A percentile compares a stretch with the other conserved stretches of the same genome.
phyloP scores from a whole-genome alignment of 2,329 filamentous ascomycete genomes.

The Beauveria bassiana region DNA sequence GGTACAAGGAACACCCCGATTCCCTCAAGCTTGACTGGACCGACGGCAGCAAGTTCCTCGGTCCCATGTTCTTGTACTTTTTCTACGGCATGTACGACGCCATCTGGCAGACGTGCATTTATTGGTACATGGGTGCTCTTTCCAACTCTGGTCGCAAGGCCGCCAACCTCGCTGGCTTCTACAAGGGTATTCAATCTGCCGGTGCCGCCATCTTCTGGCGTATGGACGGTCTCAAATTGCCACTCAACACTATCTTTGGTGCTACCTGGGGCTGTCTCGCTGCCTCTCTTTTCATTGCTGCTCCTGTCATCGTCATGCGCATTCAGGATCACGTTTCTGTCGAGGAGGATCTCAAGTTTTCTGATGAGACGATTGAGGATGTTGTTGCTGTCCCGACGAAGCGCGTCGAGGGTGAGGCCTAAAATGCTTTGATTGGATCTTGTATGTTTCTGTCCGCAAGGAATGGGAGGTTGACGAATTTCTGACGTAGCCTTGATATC shows the following conservation, averaged over 20 bases:
- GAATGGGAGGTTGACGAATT: background rate
- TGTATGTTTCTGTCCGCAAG: background rate
- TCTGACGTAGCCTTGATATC: constrained; percentile 3
- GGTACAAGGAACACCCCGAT: constrained; percentile 32
- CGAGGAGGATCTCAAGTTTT: constrained; percentile 77
- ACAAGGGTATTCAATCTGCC: constrained; percentile 80
- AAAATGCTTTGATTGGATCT: background rate
- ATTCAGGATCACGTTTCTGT: constrained; percentile 75
- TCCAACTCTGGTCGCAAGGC: constrained; percentile 89
- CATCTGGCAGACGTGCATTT: constrained; percentile 52
- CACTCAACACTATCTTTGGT: constrained; percentile 66
- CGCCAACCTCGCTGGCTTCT: constrained; percentile 86
- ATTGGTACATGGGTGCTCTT: constrained; percentile 81
- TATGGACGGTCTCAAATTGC: constrained; percentile 53
- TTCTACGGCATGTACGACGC: constrained; percentile 65
- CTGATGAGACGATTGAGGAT: constrained; percentile 72
- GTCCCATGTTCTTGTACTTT: constrained; percentile 63
- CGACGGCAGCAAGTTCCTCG: constrained; percentile 40
- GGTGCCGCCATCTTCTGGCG: constrained; percentile 71
- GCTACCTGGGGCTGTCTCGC: constrained; percentile 66
- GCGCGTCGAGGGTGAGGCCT: background rate
- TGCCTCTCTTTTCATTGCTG: constrained; percentile 66
- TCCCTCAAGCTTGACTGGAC: constrained; percentile 30
- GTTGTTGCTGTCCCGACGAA: constrained; percentile 34
- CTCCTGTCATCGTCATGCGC: constrained; percentile 70